Percentiles rank a stretch among this genome's conserved stretches.
phyloP scores from a whole-genome alignment of 257 asterid genomes.

The Anisodus acutangulus region DNA sequence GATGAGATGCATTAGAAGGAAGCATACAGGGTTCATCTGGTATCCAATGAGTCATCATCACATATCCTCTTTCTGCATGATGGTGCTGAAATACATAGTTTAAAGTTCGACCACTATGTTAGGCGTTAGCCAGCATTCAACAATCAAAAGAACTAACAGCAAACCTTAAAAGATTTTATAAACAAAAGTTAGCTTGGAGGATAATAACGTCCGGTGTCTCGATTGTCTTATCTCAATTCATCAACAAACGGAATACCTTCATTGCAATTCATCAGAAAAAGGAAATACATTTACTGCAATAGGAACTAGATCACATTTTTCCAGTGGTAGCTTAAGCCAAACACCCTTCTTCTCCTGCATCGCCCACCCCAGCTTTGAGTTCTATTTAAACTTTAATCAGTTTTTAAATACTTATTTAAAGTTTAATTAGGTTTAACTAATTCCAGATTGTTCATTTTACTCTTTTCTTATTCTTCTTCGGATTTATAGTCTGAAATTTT shows the following conservation, averaged over 20 bases:
- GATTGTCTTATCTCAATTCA: neutral
- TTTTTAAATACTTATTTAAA: too few species aligned
- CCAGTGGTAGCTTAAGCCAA: conserved; percentile 83
- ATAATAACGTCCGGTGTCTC: neutral
- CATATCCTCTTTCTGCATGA: conserved; percentile 76
- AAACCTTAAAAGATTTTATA: neutral
- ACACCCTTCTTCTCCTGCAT: conserved; percentile 82
- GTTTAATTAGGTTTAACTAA: too few species aligned
- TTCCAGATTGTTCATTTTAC: too few species aligned
- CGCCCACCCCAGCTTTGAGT: too few species aligned
- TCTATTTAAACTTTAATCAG: too few species aligned
- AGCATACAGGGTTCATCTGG: conserved; percentile 75
- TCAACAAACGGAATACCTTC: neutral
- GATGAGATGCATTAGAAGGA: conserved; percentile 91
- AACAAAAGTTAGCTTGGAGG: neutral
- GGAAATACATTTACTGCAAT: conserved; percentile 64
- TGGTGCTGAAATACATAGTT: conserved; percentile 57
- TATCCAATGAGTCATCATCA: conserved; percentile 91
- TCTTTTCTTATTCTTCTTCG: too few species aligned
- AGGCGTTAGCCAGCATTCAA: neutral
- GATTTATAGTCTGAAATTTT: too few species aligned
- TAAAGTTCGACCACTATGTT: neutral
- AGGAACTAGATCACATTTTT: conserved; percentile 79
- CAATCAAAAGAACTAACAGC: neutral
- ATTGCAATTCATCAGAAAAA: neutral